Evolutionary conservation across 805 yeast genomes (phyloP).

Genomic region (Teunomyces cretensis): DNA sequence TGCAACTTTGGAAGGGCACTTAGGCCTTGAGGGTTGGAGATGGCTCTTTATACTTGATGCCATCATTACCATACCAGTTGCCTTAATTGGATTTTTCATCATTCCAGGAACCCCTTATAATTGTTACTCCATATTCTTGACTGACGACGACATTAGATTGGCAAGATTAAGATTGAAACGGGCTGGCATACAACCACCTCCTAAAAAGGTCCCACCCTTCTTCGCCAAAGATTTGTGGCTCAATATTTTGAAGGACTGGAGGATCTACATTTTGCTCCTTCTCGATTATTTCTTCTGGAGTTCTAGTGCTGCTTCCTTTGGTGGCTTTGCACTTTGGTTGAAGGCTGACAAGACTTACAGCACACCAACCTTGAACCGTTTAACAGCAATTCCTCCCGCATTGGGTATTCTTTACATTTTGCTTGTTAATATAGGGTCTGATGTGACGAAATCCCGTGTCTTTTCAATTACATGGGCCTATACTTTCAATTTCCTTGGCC

Average conservation of each 20-base stretch:
- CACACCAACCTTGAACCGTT: slow-evolving; percentile 33
- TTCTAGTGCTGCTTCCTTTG: slow-evolving; percentile 45
- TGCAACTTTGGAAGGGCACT: slow-evolving; percentile 1
- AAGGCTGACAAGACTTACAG: slow-evolving; percentile 15
- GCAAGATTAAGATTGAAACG: slow-evolving; percentile 39
- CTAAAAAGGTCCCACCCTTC: slow-evolving; percentile 18
- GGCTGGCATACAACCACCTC: slow-evolving; percentile 9
- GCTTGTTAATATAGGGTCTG: slow-evolving; percentile 50
- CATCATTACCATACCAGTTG: slow-evolving; percentile 19
- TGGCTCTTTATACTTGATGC: slow-evolving; percentile 27
- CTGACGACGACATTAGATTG: slow-evolving; percentile 56
- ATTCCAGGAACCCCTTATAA: slow-evolving; percentile 26
- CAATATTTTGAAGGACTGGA: slow-evolving; percentile 29
- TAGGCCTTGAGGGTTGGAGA: slow-evolving; percentile 19
- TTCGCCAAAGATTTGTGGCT: slow-evolving; percentile 27
- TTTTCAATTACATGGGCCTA: slow-evolving; percentile 52
- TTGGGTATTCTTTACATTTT: slow-evolving; percentile 53
- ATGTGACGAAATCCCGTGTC: slow-evolving; percentile 50
- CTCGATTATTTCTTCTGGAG: slow-evolving; percentile 20
- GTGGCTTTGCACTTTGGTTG: slow-evolving; percentile 48
- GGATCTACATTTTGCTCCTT: slow-evolving; percentile 25
- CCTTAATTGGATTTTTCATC: slow-evolving; percentile 16
- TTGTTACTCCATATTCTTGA: slow-evolving; percentile 51
- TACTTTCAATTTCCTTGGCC: slow-evolving; percentile 21
- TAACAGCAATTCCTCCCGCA: slow-evolving; percentile 58